Percentiles rank a stretch among this genome's conserved stretches.
These are phyloP conservation scores for Penicillium mononematosum DNA, from an alignment of 495 filamentous ascomycete species.

Conservation along the genomic window DNA sequence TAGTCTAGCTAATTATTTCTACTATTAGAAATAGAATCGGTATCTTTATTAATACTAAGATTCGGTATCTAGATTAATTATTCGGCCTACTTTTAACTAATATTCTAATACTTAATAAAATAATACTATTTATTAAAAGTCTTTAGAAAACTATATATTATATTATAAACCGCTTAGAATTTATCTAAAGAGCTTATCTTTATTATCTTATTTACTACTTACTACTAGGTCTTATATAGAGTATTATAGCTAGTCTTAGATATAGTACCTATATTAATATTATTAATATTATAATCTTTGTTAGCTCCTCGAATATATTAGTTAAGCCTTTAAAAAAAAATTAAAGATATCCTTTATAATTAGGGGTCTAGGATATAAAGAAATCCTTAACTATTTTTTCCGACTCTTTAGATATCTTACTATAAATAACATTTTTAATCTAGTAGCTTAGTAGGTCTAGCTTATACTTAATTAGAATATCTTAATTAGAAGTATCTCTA, in stretches of 20 bases:
- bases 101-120: conserved; percentile 15
- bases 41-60: background rate
- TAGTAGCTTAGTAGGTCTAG: background rate
- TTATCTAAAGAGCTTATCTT: background rate
- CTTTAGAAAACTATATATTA: conserved; percentile 7
- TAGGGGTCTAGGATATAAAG: background rate
- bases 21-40: background rate
- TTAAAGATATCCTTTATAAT: background rate
- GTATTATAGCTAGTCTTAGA: background rate
- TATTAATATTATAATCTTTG: background rate
- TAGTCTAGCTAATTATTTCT: background rate
- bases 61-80: conserved; percentile 2
- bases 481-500: conserved; percentile 1
- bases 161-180: conserved; percentile 10
- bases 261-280: conserved; percentile 3
- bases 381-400: conserved; percentile 6
- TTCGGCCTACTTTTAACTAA: conserved; percentile 7
- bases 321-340: conserved; percentile 12
- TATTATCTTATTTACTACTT: background rate
- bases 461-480: background rate
- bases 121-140: conserved; percentile 13
- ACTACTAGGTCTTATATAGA: background rate
- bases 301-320: conserved; percentile 3
- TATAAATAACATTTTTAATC: conserved; percentile 9
- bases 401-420: background rate